Conservation (phyloP, 768 basidiomycete species). For the Lactarius psammicola region DNA sequence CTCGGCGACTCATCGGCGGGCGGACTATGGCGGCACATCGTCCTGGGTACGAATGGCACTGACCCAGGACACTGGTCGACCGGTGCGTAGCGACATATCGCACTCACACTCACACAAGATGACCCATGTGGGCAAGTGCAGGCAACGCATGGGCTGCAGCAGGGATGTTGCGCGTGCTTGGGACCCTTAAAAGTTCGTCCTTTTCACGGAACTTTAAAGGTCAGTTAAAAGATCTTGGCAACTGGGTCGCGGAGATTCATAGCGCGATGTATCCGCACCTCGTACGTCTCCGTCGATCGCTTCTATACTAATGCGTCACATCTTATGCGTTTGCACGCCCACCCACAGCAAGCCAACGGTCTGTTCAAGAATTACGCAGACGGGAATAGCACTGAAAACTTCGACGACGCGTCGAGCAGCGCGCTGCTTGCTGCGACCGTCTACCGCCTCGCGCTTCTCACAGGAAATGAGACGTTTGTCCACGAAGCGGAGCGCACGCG, state of each 20-base stretch:
- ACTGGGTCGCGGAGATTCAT: slow-evolving; percentile 74
- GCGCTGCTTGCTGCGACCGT: slow-evolving; percentile 75
- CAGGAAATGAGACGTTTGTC: slow-evolving; percentile 48
- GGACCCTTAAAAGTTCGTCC: slow-evolving; percentile 64
- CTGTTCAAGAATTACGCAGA: slow-evolving; percentile 79
- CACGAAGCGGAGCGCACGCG: slow-evolving; percentile 58
- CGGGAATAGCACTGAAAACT: slow-evolving; percentile 45
- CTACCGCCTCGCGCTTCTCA: slow-evolving; percentile 64
- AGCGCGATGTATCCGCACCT: slow-evolving; percentile 61
- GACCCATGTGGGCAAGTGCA: slow-evolving; percentile 31
- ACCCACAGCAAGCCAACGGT: slow-evolving; percentile 42
- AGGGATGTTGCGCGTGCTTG: slow-evolving; percentile 81
- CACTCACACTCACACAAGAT: neutral
- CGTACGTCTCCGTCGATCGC: slow-evolving; percentile 51
- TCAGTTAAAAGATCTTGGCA: slow-evolving; percentile 56
- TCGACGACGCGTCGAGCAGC: slow-evolving; percentile 71
- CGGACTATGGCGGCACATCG: slow-evolving; percentile 76
- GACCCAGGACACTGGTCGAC: slow-evolving; percentile 83
- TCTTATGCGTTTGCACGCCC: slow-evolving; percentile 14
- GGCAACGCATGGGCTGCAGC: slow-evolving; percentile 90
- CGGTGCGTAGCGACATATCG: slow-evolving; percentile 40
- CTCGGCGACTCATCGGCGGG: slow-evolving; percentile 50
- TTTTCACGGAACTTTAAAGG: slow-evolving; percentile 48
- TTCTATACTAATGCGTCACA: neutral
- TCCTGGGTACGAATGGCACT: slow-evolving; percentile 48